Percentiles rank a stretch among this genome's conserved stretches.
Evolutionary conservation across 768 basidiomycete species (phyloP).

Genomic region (Mycena galericulata): DNA sequence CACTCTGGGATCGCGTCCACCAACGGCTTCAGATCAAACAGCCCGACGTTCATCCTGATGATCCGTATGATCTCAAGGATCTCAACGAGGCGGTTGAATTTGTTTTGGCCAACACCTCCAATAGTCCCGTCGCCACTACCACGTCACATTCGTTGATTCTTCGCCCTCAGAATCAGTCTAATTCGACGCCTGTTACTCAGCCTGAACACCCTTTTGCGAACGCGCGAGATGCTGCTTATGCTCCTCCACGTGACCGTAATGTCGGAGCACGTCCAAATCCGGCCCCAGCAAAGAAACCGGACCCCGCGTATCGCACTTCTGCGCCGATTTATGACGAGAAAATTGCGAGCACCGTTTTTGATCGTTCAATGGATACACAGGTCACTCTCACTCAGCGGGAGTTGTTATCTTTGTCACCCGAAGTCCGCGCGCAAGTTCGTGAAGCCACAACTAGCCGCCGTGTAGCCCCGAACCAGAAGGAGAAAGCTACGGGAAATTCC

Average conservation of each 20-base stretch:
- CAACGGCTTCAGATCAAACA: constrained; percentile 37
- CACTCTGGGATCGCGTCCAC: constrained; percentile 4
- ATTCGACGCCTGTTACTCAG: not conserved
- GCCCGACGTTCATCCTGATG: constrained; percentile 38
- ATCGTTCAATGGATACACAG: constrained; percentile 27
- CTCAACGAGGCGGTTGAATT: constrained; percentile 38
- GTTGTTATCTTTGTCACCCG: constrained; percentile 36
- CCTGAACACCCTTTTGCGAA: constrained; percentile 9
- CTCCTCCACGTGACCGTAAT: constrained; percentile 24
- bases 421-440: constrained; percentile 30
- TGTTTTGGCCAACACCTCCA: constrained; percentile 27
- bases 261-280: constrained; percentile 14
- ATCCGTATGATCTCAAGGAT: constrained; percentile 37
- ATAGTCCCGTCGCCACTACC: not conserved
- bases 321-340: constrained; percentile 35
- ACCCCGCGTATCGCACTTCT: constrained; percentile 32
- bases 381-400: constrained; percentile 37
- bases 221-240: constrained; percentile 28
- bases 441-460: constrained; percentile 33
- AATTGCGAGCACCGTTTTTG: constrained; percentile 24
- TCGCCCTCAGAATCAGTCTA: not conserved
- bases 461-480: not conserved
- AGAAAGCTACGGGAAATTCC: not conserved
- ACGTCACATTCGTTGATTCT: too few relatives aligned
- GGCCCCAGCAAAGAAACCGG: too few relatives aligned